Evolutionary conservation across 495 filamentous ascomycete species (phyloP), one percentile per base, ranked within the genome.

Genomic region (Xylaria flabelliformis): DNA sequence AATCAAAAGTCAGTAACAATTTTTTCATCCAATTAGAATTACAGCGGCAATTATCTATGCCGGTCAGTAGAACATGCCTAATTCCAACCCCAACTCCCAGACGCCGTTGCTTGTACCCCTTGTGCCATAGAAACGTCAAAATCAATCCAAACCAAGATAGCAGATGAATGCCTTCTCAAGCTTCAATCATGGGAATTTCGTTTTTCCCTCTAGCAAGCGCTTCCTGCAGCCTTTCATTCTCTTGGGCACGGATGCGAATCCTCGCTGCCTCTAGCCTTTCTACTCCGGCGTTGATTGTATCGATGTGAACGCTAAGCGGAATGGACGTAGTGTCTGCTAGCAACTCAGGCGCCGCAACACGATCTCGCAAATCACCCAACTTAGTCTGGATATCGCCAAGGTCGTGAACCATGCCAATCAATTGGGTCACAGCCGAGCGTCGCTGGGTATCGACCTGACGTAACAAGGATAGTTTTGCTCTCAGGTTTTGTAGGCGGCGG

Each of bases 221-320:
- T 74, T 83, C 83, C 70, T 81, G 77, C 41, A 89, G 79, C 64
- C 84, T 79, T 67, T 92, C 88, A 64, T 87, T 82, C 84, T 91
- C 90, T 24, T 87, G 69, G n/a, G 82, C 85, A 64, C 86, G 82
- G 10, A 87, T 86, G 67, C 86, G 84, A 39, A 82, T 82, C 65
- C 91, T 83, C 67, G 86, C 87, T 53, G 76, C 71, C 72, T 92
- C 89, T 53, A 94, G 75, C 73, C 91, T 84, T 74, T 93, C 88
- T 4, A 93, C 85, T 0, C 90, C 91, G 21, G 85, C 80, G 65
- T 90, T 84, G 56, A 94, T 92, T 72, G 86, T 90, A 73, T 92
- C 89, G 61, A 93, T 87, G 77, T 94, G 90, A 71, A 92, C 87
- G 48, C 83, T 85, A 8, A 94, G 77, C 65, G 91, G 90, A 41